phyloP scores from a whole-genome alignment of 176 grass and related monocot genomes.

The Cenchrus purpureus region DNA sequence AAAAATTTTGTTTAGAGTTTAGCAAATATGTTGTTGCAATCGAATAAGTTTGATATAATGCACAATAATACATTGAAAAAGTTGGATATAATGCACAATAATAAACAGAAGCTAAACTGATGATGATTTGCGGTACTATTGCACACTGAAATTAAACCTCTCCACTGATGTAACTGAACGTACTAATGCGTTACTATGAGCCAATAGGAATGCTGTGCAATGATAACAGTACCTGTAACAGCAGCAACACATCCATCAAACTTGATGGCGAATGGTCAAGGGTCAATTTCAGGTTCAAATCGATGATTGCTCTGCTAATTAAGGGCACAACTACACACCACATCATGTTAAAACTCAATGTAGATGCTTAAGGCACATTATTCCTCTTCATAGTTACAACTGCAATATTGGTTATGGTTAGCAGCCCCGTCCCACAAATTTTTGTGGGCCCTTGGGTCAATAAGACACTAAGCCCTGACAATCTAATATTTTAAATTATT shows the following conservation, averaged over 20 bases:
- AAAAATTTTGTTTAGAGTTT: no score
- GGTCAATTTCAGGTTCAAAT: not conserved
- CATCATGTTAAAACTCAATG: no score
- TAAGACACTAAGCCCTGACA: no score
- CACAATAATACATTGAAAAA: no score
- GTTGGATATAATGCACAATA: not conserved
- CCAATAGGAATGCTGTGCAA: not conserved
- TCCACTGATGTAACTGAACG: not conserved
- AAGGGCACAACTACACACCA: not conserved
- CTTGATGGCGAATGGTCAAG: constrained; percentile 19
- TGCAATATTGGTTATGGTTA: no score
- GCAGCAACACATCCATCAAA: not conserved
- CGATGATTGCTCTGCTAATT: not conserved
- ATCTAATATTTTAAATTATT: no score
- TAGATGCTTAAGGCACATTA: no score
- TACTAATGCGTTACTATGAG: not conserved
- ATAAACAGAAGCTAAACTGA: not conserved
- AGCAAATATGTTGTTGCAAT: no score
- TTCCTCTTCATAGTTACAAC: no score
- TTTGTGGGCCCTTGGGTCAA: no score
- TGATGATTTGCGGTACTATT: not conserved
- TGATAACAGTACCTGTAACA: not conserved
- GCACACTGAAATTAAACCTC: not conserved
- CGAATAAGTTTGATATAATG: no score
- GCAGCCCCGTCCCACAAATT: no score